Evolutionary conservation across 2,329 filamentous ascomycete species (phyloP).

Genomic region (Colletotrichum sp.): DNA sequence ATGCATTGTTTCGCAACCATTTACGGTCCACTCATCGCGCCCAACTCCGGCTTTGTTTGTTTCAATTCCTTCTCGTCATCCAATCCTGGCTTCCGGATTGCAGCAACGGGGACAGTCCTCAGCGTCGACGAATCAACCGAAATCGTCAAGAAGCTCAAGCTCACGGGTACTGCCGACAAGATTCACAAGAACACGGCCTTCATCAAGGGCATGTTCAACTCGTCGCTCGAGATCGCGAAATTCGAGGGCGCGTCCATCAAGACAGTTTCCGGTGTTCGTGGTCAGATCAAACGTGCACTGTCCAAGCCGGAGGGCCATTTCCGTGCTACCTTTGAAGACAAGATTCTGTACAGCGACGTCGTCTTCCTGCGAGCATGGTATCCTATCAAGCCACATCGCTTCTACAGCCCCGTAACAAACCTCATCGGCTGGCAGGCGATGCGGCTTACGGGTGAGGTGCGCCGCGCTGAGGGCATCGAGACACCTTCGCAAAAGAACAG

Average conservation of each 20-base stretch:
- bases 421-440: constrained; percentile 92
- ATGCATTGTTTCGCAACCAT: constrained; percentile 99
- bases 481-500: constrained; percentile 86
- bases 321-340: constrained; percentile 98
- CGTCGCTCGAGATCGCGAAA: constrained; percentile 92
- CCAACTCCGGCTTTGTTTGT: constrained; percentile 94
- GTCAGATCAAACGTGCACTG: constrained; percentile 95
- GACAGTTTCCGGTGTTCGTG: constrained; percentile 93
- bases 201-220: constrained; percentile 98
- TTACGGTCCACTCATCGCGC: constrained; percentile 92
- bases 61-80: constrained; percentile 87
- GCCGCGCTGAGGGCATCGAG: constrained; percentile 73
- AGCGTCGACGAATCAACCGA: constrained; percentile 95
- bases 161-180: constrained; percentile 92
- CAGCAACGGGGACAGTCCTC: constrained; percentile 91
- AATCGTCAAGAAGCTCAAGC: constrained; percentile 99
- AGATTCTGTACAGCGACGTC: constrained; percentile 95
- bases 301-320: constrained; percentile 94
- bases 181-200: constrained; percentile 99
- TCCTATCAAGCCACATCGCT: constrained; percentile 90
- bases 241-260: constrained; percentile 96
- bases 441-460: constrained; percentile 92
- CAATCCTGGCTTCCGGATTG: constrained; percentile 90
- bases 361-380: constrained; percentile 98
- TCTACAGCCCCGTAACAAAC: constrained; percentile 97